Conservation (phyloP, 2,329 filamentous ascomycete species). For the Fusarium proliferatum region DNA sequence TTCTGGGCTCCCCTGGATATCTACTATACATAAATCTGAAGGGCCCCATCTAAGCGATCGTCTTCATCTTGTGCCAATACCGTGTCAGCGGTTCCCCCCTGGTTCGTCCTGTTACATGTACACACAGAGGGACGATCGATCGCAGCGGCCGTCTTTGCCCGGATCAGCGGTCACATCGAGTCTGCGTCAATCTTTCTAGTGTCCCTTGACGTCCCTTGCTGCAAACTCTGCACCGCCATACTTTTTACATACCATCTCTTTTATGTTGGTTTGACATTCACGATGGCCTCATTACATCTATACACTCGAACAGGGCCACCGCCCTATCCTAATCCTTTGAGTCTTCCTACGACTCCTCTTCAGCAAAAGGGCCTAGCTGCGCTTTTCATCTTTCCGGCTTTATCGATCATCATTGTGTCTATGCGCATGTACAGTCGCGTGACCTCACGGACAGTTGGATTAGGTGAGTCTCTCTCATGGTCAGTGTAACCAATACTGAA, state of each 20-base stretch:
- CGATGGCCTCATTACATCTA: conserved; percentile 15
- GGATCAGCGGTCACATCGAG: conserved; percentile 22
- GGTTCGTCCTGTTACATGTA: neutral
- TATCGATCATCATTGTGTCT: conserved; percentile 44
- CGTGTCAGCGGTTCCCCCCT: conserved; percentile 4
- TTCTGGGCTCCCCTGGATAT: conserved; percentile 1
- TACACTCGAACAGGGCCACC: conserved; percentile 28
- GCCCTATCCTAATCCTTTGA: conserved; percentile 41
- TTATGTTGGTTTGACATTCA: neutral
- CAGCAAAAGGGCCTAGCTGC: conserved; percentile 47
- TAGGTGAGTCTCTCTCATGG: conserved; percentile 20
- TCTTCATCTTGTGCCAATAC: neutral
- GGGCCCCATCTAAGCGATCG: neutral
- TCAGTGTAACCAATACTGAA: neutral
- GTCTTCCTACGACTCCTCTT: conserved; percentile 49
- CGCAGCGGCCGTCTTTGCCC: neutral
- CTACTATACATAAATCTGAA: conserved; percentile 20
- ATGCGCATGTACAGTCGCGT: conserved; percentile 46
- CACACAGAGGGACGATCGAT: conserved; percentile 20
- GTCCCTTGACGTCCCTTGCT: neutral
- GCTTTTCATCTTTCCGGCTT: conserved; percentile 48
- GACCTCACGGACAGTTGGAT: conserved; percentile 43
- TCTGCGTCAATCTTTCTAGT: neutral
- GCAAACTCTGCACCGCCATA: neutral
- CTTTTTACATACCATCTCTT: neutral